A percentile compares a stretch with the other conserved stretches of the same genome.
Evolutionary conservation across 1,284 basidiomycete genomes (phyloP).

Genomic region (Ustilago bromivora): DNA sequence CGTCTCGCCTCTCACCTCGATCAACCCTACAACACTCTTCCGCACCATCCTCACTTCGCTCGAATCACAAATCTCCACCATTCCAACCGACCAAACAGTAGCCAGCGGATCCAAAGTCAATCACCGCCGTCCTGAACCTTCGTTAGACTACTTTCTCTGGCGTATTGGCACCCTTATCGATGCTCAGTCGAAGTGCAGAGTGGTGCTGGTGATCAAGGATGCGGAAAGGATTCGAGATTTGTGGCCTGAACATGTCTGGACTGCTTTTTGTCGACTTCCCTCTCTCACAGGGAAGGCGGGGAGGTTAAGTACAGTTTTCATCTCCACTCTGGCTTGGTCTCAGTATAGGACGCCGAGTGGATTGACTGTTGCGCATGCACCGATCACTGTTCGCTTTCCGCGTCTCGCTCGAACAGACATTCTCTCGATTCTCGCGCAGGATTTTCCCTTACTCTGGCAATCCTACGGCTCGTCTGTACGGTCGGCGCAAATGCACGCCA

Average conservation of each 20-base stretch:
- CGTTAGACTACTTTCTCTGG: conserved; percentile 47
- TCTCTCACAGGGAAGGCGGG: conserved; percentile 41
- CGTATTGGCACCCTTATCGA: conserved; percentile 23
- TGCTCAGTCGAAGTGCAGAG: conserved; percentile 7
- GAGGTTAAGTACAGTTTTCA: conserved; percentile 39
- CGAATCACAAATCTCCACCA: conserved; percentile 20
- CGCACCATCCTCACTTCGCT: conserved; percentile 41
- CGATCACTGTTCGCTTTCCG: conserved; percentile 52
- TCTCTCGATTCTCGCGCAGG: conserved; percentile 43
- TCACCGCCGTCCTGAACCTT: conserved; percentile 36
- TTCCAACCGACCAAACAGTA: conserved; percentile 1
- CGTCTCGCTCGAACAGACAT: conserved; percentile 49
- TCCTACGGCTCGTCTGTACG: conserved; percentile 35
- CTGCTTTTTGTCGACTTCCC: conserved; percentile 53
- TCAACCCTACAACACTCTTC: conserved; percentile 43
- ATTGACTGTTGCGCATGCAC: conserved; percentile 45
- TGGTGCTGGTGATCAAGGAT: conserved; percentile 55
- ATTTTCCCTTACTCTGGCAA: conserved; percentile 32
- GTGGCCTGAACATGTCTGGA: conserved; percentile 64
- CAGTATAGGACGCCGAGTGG: conserved; percentile 53
- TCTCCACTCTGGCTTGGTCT: conserved; percentile 56
- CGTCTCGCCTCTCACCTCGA: conserved; percentile 45
- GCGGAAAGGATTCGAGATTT: conserved; percentile 62
- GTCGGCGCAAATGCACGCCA: conserved; percentile 41
- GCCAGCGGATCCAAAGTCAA: conserved; percentile 21